phyloP scores from a whole-genome alignment of 2,329 filamentous ascomycete genomes.

The Penicillium sp. region DNA sequence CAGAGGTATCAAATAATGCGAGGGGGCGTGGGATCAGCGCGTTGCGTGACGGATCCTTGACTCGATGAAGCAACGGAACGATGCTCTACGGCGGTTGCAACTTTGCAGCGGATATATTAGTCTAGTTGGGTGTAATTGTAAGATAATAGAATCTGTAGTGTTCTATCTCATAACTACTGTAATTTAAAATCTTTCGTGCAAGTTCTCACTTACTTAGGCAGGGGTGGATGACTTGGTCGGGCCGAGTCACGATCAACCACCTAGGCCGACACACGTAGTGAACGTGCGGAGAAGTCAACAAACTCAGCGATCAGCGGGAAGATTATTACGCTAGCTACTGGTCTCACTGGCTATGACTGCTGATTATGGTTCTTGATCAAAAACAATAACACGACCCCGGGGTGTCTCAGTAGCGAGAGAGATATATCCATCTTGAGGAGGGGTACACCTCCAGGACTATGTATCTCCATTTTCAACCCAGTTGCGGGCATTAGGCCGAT shows the following conservation, averaged over 20 bases:
- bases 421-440: background rate
- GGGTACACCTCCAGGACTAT: background rate
- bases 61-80: constrained; percentile 6
- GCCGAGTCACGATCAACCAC: background rate
- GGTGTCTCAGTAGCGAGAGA: background rate
- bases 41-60: constrained; percentile 4
- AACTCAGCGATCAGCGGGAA: constrained; percentile 1
- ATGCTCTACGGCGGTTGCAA: background rate
- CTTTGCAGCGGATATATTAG: background rate
- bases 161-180: too few species aligned
- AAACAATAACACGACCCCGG: background rate
- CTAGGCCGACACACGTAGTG: background rate
- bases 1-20: background rate
- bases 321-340: background rate
- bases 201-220: background rate
- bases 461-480: background rate
- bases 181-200: too few species aligned
- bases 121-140: background rate
- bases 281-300: background rate
- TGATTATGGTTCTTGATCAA: background rate
- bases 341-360: background rate
- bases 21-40: constrained; percentile 9
- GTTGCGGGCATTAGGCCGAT: background rate
- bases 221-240: background rate
- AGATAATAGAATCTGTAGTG: too few species aligned